These are phyloP conservation scores for Coemansia sp. DNA, from an alignment of 192 early-diverging fungal species.

Conservation along the genomic window DNA sequence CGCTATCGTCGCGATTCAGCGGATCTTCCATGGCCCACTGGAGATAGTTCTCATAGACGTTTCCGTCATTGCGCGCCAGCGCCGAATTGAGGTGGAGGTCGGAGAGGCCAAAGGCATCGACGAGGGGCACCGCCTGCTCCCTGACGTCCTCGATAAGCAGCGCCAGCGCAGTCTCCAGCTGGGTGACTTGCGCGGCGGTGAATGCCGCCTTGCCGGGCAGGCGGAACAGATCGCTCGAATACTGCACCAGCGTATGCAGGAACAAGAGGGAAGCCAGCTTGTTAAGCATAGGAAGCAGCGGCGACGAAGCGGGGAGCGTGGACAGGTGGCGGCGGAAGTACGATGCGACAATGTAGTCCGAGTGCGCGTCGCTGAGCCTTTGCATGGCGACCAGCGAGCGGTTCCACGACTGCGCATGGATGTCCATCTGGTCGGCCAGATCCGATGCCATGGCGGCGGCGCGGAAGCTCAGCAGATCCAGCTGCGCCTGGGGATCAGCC, in stretches of 20 bases:
- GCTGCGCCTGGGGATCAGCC: slow-evolving; percentile 60
- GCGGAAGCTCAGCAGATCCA: slow-evolving; percentile 77
- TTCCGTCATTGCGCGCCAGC: slow-evolving; percentile 75
- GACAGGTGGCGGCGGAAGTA: slow-evolving; percentile 70
- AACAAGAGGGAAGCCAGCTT: slow-evolving; percentile 58
- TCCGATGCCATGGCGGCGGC: slow-evolving; percentile 66
- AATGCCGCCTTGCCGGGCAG: slow-evolving; percentile 64
- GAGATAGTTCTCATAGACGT: slow-evolving; percentile 78
- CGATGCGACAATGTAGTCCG: slow-evolving; percentile 72
- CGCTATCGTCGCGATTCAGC: slow-evolving; percentile 59
- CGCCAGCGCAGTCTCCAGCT: slow-evolving; percentile 59
- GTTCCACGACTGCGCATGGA: slow-evolving; percentile 68
- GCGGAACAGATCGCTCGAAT: slow-evolving; percentile 60
- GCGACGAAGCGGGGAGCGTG: slow-evolving; percentile 36
- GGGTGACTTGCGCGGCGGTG: slow-evolving; percentile 49
- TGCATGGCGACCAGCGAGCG: slow-evolving; percentile 75
- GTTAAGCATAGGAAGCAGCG: slow-evolving; percentile 32
- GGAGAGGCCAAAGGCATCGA: slow-evolving; percentile 77
- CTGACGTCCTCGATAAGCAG: slow-evolving; percentile 66
- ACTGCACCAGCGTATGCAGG: slow-evolving; percentile 68
- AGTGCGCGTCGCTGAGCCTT: slow-evolving; percentile 75
- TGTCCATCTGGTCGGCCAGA: slow-evolving; percentile 65
- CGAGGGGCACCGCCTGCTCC: slow-evolving; percentile 75
- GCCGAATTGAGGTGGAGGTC: slow-evolving; percentile 80
- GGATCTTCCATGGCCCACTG: slow-evolving; percentile 77